Base-by-base conservation (phyloP, 345 rosid genomes). In the Pugionium cornutum region DNA sequence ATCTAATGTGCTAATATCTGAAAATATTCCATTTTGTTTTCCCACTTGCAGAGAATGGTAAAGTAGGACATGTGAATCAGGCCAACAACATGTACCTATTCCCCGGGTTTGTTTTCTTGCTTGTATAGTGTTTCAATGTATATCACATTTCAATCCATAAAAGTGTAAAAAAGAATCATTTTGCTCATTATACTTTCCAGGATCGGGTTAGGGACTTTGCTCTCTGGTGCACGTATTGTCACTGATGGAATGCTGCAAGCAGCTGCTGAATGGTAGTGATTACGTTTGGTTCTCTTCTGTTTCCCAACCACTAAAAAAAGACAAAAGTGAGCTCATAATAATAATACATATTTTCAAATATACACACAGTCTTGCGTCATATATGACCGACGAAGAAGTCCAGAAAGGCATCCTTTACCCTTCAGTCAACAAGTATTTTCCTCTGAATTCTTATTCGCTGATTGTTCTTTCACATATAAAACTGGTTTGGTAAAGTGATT, bases 11-110 rank as follows among this genome's bases (percentile, higher is more conserved):
- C 43, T 43, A 8, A 27, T 44, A 44, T 33, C 18, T 49, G 6
- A 40, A 5, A 25, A 43, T 18, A 31, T 44, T 65, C 26, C 69
- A 27, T 42, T 31, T 57, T 69, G 5, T 47, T 47, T 67, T 9
- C 33, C 25, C 52, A 33, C 66, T 75, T 78, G 74, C 78, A 94
- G 97, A 91, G 51, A 90, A 88, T 54, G 96, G 99, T 53, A 86
- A 77, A 74, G 77, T 83, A 29, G 97, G 99, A 42, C 86, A 86
- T 79, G 99, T 85, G 72, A 94, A 94, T 83, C 99, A 94, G 69
- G 97, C 97, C 66, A 94, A 94, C 78, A 94, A 94, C 78, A 90
- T 94, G 97, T 94, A 94, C 80, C 84, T 94, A 58, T 94, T 94
- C 80, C 99, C 99, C 0, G 99, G 99, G 96, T 94, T 54, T 44